Evolutionary conservation across 2,329 filamentous ascomycete species (phyloP), one percentile per base, ranked within the genome.

Genomic region (Fonsecaea erecta): DNA sequence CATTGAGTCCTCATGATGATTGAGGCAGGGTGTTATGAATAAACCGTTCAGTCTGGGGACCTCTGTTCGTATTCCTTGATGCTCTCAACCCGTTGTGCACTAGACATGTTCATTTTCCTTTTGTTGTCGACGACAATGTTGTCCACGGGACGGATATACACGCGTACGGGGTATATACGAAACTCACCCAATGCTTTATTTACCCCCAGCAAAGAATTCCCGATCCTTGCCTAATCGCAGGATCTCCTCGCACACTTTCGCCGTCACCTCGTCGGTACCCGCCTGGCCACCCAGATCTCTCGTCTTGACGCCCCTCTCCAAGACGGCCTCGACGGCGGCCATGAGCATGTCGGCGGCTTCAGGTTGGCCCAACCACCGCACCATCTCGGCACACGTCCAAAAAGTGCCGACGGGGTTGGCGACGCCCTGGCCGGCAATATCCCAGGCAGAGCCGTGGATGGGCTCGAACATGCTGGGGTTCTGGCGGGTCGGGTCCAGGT

Each of bases 391-490:
- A 0, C 85, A 87, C 0, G 87, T 88, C 88, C 88, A 90, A 74
- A 90, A 88, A 6, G 87, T 88, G 6, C 84, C 87, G 0, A 90
- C 81, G 70, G 95, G 95, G 87, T 99, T 99, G 76, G 95, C 95
- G 73, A 98, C 89, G 72, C 87, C 90, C 88, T 97, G 92, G 80
- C 94, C 94, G 71, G 93, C 93, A 79, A 98, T 98, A 81, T 98
- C 94, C 68, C 94, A 94, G 65, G 94, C 94, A 71, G 93, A 97
- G 75, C 94, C 87, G 67, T 89, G 86, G 37, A 88, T 85, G 12
- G 86, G 85, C 76, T 88, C 86, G 66, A 88, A 88, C 78, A 88
- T 84, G 64, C 83, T 86, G 0, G 87, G 87, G 65, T 86, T 84
- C 68, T 82, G 73, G 16, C 85, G 78, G 1, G 84, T 86, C 0